These are phyloP conservation scores for Eimeria falciformis DNA, from an alignment of 169 alveolate genomes.

Conservation along the genomic window DNA sequence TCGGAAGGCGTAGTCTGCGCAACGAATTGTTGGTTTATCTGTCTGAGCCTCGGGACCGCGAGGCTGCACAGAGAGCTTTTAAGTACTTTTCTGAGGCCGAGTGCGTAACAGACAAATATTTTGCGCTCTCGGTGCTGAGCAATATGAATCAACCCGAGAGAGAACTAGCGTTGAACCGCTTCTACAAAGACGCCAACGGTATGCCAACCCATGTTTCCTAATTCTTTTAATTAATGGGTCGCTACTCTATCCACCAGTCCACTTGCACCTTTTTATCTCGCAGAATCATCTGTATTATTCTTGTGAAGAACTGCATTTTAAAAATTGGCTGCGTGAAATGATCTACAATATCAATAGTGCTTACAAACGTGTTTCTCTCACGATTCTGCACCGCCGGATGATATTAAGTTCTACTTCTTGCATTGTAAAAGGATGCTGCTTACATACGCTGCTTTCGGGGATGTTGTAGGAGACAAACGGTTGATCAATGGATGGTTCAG, in stretches of 20 bases:
- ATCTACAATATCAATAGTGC: not conserved
- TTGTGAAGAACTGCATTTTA: too few species aligned
- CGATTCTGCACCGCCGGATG: not conserved
- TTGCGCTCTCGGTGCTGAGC: conserved; percentile 26
- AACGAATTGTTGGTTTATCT: conserved; percentile 72
- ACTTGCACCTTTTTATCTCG: not conserved
- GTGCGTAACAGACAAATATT: conserved; percentile 61
- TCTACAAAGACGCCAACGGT: conserved; percentile 68
- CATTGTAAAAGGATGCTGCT: not conserved
- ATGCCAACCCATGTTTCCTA: not conserved
- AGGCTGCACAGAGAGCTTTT: conserved; percentile 47
- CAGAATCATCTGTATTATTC: too few species aligned
- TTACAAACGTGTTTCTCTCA: not conserved
- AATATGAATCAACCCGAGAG: conserved; percentile 21
- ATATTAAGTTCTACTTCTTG: not conserved
- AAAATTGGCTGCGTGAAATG: not conserved
- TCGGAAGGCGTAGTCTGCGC: conserved; percentile 75
- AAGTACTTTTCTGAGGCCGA: conserved; percentile 27
- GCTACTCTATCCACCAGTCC: not conserved
- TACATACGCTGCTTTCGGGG: not conserved
- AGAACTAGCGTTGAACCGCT: conserved; percentile 10
- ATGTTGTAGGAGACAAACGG: not conserved
- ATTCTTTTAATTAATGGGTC: not conserved
- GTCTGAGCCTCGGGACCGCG: conserved; percentile 30
- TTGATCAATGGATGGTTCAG: conserved; percentile 65